Evolutionary conservation across 495 filamentous ascomycete species (phyloP), one percentile per base, ranked within the genome.

Genomic region (Aspergillus cavernicola): DNA sequence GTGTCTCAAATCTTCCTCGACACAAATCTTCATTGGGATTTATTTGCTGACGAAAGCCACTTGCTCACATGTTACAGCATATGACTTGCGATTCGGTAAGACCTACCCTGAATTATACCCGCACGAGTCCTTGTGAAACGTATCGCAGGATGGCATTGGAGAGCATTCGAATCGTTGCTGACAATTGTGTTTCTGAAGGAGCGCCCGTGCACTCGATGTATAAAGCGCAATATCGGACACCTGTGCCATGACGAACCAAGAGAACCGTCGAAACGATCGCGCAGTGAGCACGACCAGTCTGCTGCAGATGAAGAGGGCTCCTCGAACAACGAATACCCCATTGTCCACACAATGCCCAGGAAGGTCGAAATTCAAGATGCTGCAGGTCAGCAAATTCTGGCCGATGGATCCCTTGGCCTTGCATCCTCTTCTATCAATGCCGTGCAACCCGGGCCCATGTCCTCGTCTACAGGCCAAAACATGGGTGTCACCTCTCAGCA

Each of bases 41-140:
- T 13, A 43, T 63, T 65, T 64, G 67, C 70, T 75, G 66, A 75
- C 67, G 53, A 57, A 62, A 52, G 41, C 19, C 54, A 41, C 61
- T 66, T 69, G 62, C 59, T 71, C 67, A 60, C 57, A 70, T 72
- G 65, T 68, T 73, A 74, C 75, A 95, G 89, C 93, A 98, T 86
- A 98, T 98, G 93, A 97, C 95, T 69, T 98, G 93, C 82, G 95
- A 98, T 83, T 88, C 92, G 78, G 92, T 96, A 92, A 82, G 89
- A 84, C 72, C 64, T 71, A 66, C 69, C 52, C 68, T 69, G 60
- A n/a, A 57, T 67, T 64, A 61, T 70, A 43, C 49, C 28, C 60
- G n/a, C 55, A 53, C 52, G 61, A 59, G 44, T 52, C 52, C 46
- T 59, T 58, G 61, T 63, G 60, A 57, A 62, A 63, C 61, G 39